Evolutionary conservation across 2,329 filamentous ascomycete genomes (phyloP).

Genomic region (Colletotrichum sublineola): DNA sequence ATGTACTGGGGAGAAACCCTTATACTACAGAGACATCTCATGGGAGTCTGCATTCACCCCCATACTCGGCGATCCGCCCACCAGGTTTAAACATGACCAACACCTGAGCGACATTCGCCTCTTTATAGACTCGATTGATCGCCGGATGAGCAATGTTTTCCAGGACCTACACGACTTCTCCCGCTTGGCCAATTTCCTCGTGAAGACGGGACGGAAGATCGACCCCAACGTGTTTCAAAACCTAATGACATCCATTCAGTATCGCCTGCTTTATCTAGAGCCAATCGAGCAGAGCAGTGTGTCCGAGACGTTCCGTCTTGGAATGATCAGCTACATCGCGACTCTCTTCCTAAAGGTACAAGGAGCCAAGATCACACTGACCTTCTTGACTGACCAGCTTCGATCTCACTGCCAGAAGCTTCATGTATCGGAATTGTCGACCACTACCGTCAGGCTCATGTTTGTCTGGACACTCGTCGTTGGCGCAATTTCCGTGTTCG

Average conservation of each 20-base stretch:
- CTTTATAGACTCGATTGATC: constrained; percentile 43
- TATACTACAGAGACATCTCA: constrained; percentile 41
- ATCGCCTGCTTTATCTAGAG: constrained; percentile 31
- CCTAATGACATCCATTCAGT: constrained; percentile 31
- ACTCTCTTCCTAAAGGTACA: constrained; percentile 47
- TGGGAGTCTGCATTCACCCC: constrained; percentile 43
- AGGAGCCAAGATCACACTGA: constrained; percentile 42
- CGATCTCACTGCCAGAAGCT: constrained; percentile 12
- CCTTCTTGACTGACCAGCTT: not conserved
- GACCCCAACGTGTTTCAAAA: constrained; percentile 42
- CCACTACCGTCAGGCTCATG: constrained; percentile 44
- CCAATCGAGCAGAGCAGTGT: not conserved
- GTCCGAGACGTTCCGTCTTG: constrained; percentile 44
- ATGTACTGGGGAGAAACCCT: constrained; percentile 45
- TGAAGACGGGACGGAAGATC: constrained; percentile 45
- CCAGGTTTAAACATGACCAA: not conserved
- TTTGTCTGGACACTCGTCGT: constrained; percentile 46
- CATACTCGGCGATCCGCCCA: constrained; percentile 23
- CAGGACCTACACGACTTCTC: constrained; percentile 50
- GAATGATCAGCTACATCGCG: constrained; percentile 49
- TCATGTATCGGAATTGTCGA: not conserved
- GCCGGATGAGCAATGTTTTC: constrained; percentile 46
- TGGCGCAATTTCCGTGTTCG: constrained; percentile 45
- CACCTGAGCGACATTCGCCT: constrained; percentile 23
- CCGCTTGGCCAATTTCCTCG: constrained; percentile 45